phyloP scores from a whole-genome alignment of 2,329 filamentous ascomycete genomes.

The Arthrobotrys megalospora region DNA sequence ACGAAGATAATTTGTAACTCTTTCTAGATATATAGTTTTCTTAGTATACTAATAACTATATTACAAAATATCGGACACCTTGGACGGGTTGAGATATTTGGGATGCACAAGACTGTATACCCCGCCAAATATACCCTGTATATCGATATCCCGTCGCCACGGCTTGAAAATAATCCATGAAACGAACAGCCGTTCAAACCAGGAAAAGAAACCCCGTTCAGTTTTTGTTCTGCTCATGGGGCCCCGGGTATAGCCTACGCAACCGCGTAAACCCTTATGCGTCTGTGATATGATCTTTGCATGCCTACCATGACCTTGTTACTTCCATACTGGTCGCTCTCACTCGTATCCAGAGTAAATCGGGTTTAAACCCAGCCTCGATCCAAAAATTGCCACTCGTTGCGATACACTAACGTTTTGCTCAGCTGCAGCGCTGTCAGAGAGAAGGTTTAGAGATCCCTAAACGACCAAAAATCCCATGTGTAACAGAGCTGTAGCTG shows the following conservation, averaged over 20 bases:
- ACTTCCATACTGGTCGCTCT: background rate
- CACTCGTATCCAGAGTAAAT: constrained; percentile 10
- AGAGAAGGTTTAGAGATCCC: background rate
- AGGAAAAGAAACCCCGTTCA: background rate
- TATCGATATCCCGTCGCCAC: constrained; percentile 25
- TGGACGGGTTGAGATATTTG: background rate
- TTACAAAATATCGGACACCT: background rate
- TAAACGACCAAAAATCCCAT: background rate
- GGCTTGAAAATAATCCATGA: constrained; percentile 24
- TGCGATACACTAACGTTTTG: background rate
- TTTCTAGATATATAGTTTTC: background rate
- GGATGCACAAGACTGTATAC: background rate
- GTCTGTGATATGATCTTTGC: constrained; percentile 17
- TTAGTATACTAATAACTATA: background rate
- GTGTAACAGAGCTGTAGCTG: constrained; percentile 21
- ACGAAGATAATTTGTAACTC: background rate
- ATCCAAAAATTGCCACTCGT: constrained; percentile 7
- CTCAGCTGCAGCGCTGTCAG: background rate
- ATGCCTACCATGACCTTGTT: constrained; percentile 20
- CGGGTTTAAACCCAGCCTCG: background rate
- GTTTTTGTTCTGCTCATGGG: background rate
- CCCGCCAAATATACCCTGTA: background rate
- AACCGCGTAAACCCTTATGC: constrained; percentile 2
- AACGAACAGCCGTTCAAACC: background rate
- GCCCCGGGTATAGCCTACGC: constrained; percentile 33